phyloP scores from a whole-genome alignment of 257 asterid species.

The Forsythia viridissima region DNA sequence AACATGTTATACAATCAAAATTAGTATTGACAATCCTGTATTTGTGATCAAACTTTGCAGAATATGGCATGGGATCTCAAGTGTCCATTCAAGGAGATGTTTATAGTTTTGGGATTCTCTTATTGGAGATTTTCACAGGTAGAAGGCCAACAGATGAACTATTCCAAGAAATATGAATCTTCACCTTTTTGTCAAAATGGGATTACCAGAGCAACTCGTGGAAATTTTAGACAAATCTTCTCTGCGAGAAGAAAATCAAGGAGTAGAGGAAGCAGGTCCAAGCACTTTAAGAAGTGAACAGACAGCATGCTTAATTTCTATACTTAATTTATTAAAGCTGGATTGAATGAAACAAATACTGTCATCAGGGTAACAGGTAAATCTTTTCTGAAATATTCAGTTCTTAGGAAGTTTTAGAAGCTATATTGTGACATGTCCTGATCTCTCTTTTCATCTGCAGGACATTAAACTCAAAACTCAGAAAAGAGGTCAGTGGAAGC shows the following conservation, averaged over 20 bases:
- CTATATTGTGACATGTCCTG: no score
- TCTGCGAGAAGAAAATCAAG: neutral
- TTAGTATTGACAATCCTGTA: no score
- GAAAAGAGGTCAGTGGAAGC: no score
- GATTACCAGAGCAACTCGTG: constrained; percentile 21
- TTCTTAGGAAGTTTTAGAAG: no score
- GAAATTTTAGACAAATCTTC: constrained; percentile 37
- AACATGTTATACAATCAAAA: no score
- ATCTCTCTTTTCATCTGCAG: no score
- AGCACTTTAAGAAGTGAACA: constrained; percentile 21
- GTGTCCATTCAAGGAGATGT: constrained; percentile 46
- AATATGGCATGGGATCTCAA: constrained; percentile 48
- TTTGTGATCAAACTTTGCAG: constrained; percentile 19
- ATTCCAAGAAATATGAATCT: constrained; percentile 43
- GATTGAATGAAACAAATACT: neutral
- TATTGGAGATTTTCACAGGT: constrained; percentile 50
- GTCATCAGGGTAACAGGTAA: no score
- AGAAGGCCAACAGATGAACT: constrained; percentile 40
- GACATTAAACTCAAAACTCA: no score
- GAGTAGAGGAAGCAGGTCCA: constrained; percentile 27
- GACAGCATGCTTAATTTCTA: constrained; percentile 18
- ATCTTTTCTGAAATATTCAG: no score
- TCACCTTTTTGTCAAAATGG: constrained; percentile 38
- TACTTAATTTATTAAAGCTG: constrained; percentile 13
- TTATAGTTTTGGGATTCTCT: constrained; percentile 51